Percentiles rank a stretch among this genome's conserved stretches.
These are phyloP conservation scores for Cryptococcus wingfieldii DNA, from an alignment of 1,284 basidiomycete genomes.

Conservation along the genomic window DNA sequence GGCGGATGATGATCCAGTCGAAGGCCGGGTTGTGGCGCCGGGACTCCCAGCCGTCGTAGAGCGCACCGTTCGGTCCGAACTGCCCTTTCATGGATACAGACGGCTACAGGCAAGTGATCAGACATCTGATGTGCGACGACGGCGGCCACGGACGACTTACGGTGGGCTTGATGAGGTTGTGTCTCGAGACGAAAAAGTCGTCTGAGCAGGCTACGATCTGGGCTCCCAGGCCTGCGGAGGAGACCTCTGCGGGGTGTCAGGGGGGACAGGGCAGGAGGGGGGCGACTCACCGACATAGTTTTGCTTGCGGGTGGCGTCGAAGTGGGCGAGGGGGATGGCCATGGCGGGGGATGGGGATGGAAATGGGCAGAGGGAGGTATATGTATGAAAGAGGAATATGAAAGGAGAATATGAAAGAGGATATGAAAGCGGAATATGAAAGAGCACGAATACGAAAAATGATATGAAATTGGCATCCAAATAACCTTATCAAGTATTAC, in stretches of 20 bases:
- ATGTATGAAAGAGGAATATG: not conserved
- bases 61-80: slow-evolving; percentile 90
- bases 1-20: slow-evolving; percentile 91
- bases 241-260: slow-evolving; percentile 64
- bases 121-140: not conserved
- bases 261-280: not conserved
- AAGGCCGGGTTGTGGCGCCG: slow-evolving; percentile 79
- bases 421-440: not conserved
- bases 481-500: not conserved
- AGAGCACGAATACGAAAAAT: not conserved
- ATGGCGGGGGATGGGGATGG: slow-evolving; percentile 14
- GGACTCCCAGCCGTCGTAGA: slow-evolving; percentile 93
- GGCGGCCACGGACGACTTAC: slow-evolving; percentile 51
- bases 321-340: slow-evolving; percentile 53
- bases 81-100: slow-evolving; percentile 81
- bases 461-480: not conserved
- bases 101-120: slow-evolving; percentile 46
- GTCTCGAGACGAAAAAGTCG: slow-evolving; percentile 90
- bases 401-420: too few relatives aligned
- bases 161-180: slow-evolving; percentile 75
- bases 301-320: slow-evolving; percentile 57
- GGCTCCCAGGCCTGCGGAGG: slow-evolving; percentile 79
- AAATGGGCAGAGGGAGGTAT: not conserved
- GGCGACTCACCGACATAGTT: slow-evolving; percentile 57
- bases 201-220: slow-evolving; percentile 74